Base-by-base conservation (phyloP, 306 rosid species). In the Trichosanthes cucumerina region DNA sequence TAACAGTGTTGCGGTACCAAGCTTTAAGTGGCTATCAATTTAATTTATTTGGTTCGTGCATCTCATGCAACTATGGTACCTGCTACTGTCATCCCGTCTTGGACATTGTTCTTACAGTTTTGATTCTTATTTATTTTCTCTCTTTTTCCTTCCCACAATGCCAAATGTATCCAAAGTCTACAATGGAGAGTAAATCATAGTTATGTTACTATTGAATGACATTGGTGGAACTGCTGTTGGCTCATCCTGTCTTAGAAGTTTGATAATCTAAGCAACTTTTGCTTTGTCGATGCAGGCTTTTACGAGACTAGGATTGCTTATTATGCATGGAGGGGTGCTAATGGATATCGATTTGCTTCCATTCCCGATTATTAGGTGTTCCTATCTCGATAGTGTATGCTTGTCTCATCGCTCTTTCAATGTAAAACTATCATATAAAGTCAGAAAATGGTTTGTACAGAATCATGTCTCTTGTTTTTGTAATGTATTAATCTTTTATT, bases 251-350 rank as follows among this genome's bases (percentile, higher is more conserved):
- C n/a, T 47, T 18, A 4, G 36, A 21, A 23, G 38, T 72, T 47
- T 24, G 59, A 54, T 56, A 24, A 56, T 10, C 68, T 19, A 53
- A 76, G 38, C 38, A n/a, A 11, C 41, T 56, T 34, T 66, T 65
- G 36, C 26, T 31, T 81, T 83, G 38, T 83, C 82, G 50, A 49
- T 83, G 85, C 90, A 92, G 97, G 98, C 70, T 96, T 92, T 88
- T 92, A 96, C 33, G 98, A 96, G 88, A 96, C 97, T 76, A 89
- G 97, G 73, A 80, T 91, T 57, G 98, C 99, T 1, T 92, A 96
- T 87, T 96, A 96, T 78, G 86, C 99, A 31, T 92, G 96, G 96
- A 83, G 98, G 83, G 98, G 98, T n/a, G 96, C 87, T 64, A 78
- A 88, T 63, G 97, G 97, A 79, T 95, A 84, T 81, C 93, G 91